Evolutionary conservation across 768 basidiomycete species (phyloP), one percentile per base, ranked within the genome.

Genomic region (Podaxis sp.): DNA sequence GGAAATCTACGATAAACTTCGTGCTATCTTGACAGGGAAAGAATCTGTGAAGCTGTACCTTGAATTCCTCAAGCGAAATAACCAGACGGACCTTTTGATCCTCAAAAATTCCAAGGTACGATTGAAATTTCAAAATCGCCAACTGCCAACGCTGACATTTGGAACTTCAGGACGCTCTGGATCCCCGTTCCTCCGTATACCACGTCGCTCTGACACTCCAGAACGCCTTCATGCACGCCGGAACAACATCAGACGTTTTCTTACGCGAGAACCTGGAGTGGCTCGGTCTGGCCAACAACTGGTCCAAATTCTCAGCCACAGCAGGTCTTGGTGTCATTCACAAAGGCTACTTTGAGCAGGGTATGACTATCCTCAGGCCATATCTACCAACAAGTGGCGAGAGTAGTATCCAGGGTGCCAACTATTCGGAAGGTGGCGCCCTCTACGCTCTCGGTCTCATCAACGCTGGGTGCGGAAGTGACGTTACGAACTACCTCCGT

Each of bases 271-370:
- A 99, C 73, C 84, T 99, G 38, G 96, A 98, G 72, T 99, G 96
- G 95, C 85, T 99, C 3, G 92, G 87, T 9, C 84, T 93, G 58
- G 97, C 97, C 2, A 90, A 90, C 28, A 99, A 99, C 73, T 99
- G 97, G 97, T 93, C 95, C 30, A 99, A 99, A 71, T 99, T 99
- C 77, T 93, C 95, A 3, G 94, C 97, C 5, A 98, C 97, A 12
- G 95, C 97, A 19, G 95, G 93, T 8, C 86, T 99, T 24, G 97
- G 97, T 65, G 93, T 99, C 61, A 98, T 99, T 66, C 95, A 99
- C 79, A 96, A 96, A 71, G 97, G 97, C 48, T 95, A 95, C 73
- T 92, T 94, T 69, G 87, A 95, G 69, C 90, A 96, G 74, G 96
- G 95, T 54, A 89, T 92, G 85, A 87, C 86, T 52, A 93, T 99